Evolutionary conservation across 2,329 filamentous ascomycete genomes (phyloP).

Genomic region (Penicillium sp.): DNA sequence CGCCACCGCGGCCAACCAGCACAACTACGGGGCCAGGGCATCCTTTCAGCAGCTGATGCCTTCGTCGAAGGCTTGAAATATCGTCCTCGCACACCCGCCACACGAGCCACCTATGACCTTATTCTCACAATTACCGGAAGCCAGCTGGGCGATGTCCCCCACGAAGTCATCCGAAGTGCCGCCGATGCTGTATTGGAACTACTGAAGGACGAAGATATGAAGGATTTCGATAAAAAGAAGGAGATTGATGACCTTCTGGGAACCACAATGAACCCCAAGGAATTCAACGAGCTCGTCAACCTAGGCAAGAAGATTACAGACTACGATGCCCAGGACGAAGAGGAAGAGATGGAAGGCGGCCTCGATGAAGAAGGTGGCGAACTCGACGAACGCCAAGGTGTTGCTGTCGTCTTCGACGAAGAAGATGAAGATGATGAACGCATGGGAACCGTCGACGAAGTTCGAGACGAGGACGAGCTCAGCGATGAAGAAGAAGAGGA

Average conservation of each 20-base stretch:
- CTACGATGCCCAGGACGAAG: slow-evolving; percentile 94
- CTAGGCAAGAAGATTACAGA: slow-evolving; percentile 98
- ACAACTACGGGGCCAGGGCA: slow-evolving; percentile 70
- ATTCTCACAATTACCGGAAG: slow-evolving; percentile 88
- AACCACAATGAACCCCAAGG: slow-evolving; percentile 75
- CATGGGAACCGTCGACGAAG: slow-evolving; percentile 74
- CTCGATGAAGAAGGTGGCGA: slow-evolving; percentile 68
- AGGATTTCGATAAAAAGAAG: slow-evolving; percentile 98
- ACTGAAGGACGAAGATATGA: slow-evolving; percentile 91
- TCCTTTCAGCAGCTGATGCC: slow-evolving; percentile 80
- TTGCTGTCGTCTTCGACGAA: slow-evolving; percentile 95
- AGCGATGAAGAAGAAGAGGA: slow-evolving; percentile 77
- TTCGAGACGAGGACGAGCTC: slow-evolving; percentile 68
- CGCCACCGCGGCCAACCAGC: slow-evolving; percentile 72
- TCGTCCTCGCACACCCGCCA: slow-evolving; percentile 85
- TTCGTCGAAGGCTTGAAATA: slow-evolving; percentile 90
- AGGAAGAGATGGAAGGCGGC: slow-evolving; percentile 78
- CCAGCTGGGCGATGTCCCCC: slow-evolving; percentile 86
- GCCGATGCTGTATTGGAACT: slow-evolving; percentile 89
- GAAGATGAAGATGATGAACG: slow-evolving; percentile 84
- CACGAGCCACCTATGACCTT: slow-evolving; percentile 88
- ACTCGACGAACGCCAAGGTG: slow-evolving; percentile 90
- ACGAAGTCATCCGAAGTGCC: slow-evolving; percentile 88
- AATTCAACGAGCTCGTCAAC: slow-evolving; percentile 96
- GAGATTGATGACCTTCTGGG: slow-evolving; percentile 93